Evolutionary conservation across 352 stramenopile genomes (phyloP).

Genomic region (Globisporangium polare): DNA sequence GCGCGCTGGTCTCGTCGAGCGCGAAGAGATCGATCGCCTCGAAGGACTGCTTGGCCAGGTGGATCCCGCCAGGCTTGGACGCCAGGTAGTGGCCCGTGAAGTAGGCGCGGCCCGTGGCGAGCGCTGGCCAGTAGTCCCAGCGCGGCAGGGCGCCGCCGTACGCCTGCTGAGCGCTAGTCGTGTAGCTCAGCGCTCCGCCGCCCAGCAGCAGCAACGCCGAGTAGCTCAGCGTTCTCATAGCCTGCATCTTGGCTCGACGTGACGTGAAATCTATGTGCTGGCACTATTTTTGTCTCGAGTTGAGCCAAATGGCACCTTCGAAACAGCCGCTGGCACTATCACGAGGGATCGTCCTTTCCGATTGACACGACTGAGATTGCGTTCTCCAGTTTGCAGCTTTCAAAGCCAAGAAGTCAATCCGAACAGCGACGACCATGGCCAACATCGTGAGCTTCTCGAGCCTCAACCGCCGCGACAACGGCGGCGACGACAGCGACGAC

Average conservation of each 20-base stretch:
- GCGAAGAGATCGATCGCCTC: constrained; percentile 58
- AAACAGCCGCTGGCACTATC: too few relatives aligned
- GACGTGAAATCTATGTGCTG: too few relatives aligned
- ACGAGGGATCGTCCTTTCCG: too few relatives aligned
- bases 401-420: neutral
- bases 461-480: constrained; percentile 39
- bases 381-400: neutral
- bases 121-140: constrained; percentile 71
- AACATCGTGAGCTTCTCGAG: constrained; percentile 84
- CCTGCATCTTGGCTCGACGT: neutral
- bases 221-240: neutral
- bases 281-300: too few relatives aligned
- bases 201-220: neutral
- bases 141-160: constrained; percentile 19
- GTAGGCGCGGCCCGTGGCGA: constrained; percentile 24
- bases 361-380: too few relatives aligned
- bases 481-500: constrained; percentile 25
- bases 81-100: constrained; percentile 62
- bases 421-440: constrained; percentile 32
- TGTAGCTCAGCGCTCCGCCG: neutral
- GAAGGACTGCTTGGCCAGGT: constrained; percentile 48
- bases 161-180: neutral
- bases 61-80: constrained; percentile 41
- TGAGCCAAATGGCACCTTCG: too few relatives aligned
- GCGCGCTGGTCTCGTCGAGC: constrained; percentile 20